Evolutionary conservation across 805 yeast species (phyloP).

Genomic region (Spencermartinsiella europaea): DNA sequence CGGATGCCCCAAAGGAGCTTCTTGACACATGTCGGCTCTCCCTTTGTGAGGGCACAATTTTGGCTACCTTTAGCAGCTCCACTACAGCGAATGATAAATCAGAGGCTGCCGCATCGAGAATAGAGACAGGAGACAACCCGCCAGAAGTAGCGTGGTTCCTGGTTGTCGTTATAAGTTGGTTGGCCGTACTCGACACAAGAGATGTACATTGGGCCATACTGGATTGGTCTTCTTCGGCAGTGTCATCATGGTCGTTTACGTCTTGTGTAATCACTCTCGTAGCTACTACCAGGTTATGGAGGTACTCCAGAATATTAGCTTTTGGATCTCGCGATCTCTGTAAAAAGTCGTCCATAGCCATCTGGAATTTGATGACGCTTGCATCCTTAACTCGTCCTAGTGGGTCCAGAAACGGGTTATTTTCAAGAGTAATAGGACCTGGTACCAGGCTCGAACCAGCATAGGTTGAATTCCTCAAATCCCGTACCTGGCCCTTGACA

Average conservation of each 20-base stretch:
- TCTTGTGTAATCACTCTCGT: slow-evolving; percentile 28
- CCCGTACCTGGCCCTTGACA: slow-evolving; percentile 28
- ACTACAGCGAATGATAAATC: slow-evolving; percentile 61
- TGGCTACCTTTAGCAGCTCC: slow-evolving; percentile 34
- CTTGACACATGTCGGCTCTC: background rate
- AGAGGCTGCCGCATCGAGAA: slow-evolving; percentile 69
- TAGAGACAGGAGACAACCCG: slow-evolving; percentile 59
- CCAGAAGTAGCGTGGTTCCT: slow-evolving; percentile 65
- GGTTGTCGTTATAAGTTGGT: slow-evolving; percentile 70
- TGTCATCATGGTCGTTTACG: slow-evolving; percentile 16
- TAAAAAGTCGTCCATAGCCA: slow-evolving; percentile 32
- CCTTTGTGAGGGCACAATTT: slow-evolving; percentile 16
- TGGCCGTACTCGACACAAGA: slow-evolving; percentile 58
- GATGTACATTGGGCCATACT: slow-evolving; percentile 26
- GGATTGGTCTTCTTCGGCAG: slow-evolving; percentile 13
- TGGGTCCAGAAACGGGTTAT: slow-evolving; percentile 18
- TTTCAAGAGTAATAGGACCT: slow-evolving; percentile 9
- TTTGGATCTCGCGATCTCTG: slow-evolving; percentile 27
- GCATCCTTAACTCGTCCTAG: slow-evolving; percentile 27
- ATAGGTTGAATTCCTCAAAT: slow-evolving; percentile 22
- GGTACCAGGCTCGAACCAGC: slow-evolving; percentile 13
- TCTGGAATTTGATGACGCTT: slow-evolving; percentile 28
- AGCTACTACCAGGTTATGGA: slow-evolving; percentile 32
- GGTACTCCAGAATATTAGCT: slow-evolving; percentile 26
- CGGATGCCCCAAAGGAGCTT: background rate